Base-by-base conservation (phyloP, 2,329 filamentous ascomycete species). In the Epicoccum sorghinum region DNA sequence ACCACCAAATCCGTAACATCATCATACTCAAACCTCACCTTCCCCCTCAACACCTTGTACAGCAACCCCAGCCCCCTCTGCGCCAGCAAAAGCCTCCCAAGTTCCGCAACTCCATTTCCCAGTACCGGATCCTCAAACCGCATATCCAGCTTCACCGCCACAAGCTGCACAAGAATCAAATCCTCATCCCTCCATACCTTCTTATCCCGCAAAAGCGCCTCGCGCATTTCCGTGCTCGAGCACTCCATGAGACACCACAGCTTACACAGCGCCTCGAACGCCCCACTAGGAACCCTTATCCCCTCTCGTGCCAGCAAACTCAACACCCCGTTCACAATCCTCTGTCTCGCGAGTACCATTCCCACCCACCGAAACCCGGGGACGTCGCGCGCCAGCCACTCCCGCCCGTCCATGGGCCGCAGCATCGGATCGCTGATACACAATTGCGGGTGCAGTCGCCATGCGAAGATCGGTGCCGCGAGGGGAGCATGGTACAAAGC, bases 171-270 rank as follows among this genome's bases (percentile, higher is more conserved):
- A 45, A 83, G 79, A 66, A 84, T 83, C 8, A 95, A 71, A 65
- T 90, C 85, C 4, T 69, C 55, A 52, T 88, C 77, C 8, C 80
- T 76, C 80, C 89, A 89, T 42, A 87, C 77, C 0, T 65, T 60
- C 8, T 48, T 47, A 68, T 84, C 84, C 27, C 77, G 77, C 4
- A 91, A 70, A 5, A 88, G 75, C 1, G 76, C 77, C 5, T 80
- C 72, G 1, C 90, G 84, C 12, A 82, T 76, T 0, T 59, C 64
- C 44, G 80, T 87, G 12, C 84, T 85, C 0, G 83, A 76, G 4
- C 87, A 76, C 65, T 92, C 89, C 78, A 91, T 85, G 30, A 90
- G 67, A 46, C 89, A 80, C 91, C 91, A 95, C 14, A 91, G 77
- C 66, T 89, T 89, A 64, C 67, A 67, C 23, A 75, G 23, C 76